Evolutionary conservation across 306 rosid genomes (phyloP).

Genomic region (Pachyrhizus erosus): DNA sequence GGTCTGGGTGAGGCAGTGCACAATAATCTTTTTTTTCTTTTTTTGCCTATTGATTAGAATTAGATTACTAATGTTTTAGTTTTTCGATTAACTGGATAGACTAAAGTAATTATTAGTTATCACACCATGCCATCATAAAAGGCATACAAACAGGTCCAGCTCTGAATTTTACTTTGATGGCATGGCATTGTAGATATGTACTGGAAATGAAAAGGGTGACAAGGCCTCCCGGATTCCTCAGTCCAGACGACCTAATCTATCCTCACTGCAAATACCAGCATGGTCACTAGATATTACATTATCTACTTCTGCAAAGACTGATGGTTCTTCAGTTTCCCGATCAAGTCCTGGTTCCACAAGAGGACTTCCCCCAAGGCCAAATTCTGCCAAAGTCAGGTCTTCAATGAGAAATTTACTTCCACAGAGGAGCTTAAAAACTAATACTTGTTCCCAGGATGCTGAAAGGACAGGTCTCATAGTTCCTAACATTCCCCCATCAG

Average conservation of each 20-base stretch:
- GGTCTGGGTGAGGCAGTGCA: background rate
- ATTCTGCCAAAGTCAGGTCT: slow-evolving; percentile 62
- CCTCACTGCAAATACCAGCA: slow-evolving; percentile 71
- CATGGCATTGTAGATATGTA: slow-evolving; percentile 43
- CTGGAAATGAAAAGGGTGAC: slow-evolving; percentile 46
- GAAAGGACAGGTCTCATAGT: slow-evolving; percentile 67
- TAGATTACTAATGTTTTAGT: background rate
- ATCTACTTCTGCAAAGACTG: slow-evolving; percentile 55
- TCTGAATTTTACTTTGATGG: slow-evolving; percentile 27
- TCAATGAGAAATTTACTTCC: slow-evolving; percentile 58
- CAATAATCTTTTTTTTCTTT: background rate
- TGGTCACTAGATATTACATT: slow-evolving; percentile 63
- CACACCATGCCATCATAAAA: background rate
- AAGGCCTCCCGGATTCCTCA: slow-evolving; percentile 54
- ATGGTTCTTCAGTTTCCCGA: slow-evolving; percentile 40
- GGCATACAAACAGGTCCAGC: background rate
- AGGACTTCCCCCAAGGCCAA: slow-evolving; percentile 76
- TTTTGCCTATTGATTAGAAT: background rate
- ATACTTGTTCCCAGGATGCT: slow-evolving; percentile 47
- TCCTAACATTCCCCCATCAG: slow-evolving; percentile 58
- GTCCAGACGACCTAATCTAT: slow-evolving; percentile 60
- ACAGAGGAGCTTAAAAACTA: slow-evolving; percentile 57
- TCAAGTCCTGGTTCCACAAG: slow-evolving; percentile 63
- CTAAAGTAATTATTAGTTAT: background rate
- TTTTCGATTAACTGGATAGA: background rate